Base-by-base conservation (phyloP, 83 land plant species). In the Picea mariana region DNA sequence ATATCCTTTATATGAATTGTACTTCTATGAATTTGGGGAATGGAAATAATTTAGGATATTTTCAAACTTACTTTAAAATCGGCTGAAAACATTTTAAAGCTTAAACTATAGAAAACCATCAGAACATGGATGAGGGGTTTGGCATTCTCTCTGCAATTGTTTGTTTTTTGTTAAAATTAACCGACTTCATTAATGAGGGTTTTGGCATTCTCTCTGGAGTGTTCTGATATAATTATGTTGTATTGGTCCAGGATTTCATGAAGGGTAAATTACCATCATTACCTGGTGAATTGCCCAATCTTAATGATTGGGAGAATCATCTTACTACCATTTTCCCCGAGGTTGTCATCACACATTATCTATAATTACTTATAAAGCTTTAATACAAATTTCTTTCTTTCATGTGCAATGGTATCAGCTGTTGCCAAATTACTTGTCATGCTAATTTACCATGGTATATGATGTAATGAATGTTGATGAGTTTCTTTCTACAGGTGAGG, bases 221-320 rank as follows among this genome's bases (percentile, higher is more conserved):
- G 76, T 69, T n/a, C 76, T 67, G 9, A 23, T 80, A 47, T 64
- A 38, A 42, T 40, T 9, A 31, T 34, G 6, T 80, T 67, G 71
- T 21, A 26, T 49, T 73, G 20, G 21, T 89, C 49, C 92, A 94
- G 99, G 99, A 97, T 82, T 97, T 97, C 71, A 81, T 97, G 90
- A 85, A 65, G 26, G 99, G 99, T 31, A 97, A 93, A 76, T 89
- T 97, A 67, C 95, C 99, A 38, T 69, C 83, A 9, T 42, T 91
- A 76, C 99, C 99, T 66, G 99, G 99, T 49, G 99, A 97, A 75
- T 78, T 87, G 17, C 99, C 99, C 66, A 94, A 91, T 24, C 81
- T 95, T 26, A 93, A 86, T 88, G 99, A 97, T 67, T 97, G 99
- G 99, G 99, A 97, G 81, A 97, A 94, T 85, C 99, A 97, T 83